Conservation (phyloP, 768 basidiomycete species). For the Gymnopilus junonius region DNA sequence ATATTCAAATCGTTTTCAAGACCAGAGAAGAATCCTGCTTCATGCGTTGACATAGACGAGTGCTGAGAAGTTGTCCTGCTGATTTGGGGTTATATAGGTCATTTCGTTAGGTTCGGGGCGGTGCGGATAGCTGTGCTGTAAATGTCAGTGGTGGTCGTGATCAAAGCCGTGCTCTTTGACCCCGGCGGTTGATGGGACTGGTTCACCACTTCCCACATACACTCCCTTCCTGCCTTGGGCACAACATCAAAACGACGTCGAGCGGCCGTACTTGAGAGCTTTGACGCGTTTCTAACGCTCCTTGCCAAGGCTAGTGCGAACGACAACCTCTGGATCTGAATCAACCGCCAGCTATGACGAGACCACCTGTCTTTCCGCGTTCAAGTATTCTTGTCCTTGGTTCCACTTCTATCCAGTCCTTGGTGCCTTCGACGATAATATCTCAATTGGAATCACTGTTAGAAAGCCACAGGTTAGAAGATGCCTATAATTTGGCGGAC, state of each 20-base stretch:
- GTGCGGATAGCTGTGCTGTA: slow-evolving; percentile 13
- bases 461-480: slow-evolving; percentile 63
- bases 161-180: neutral
- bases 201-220: neutral
- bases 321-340: neutral
- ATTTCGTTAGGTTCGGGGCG: slow-evolving; percentile 2
- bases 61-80: neutral
- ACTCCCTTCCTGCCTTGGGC: neutral
- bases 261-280: neutral
- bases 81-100: neutral
- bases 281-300: neutral
- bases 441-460: slow-evolving; percentile 75
- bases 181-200: slow-evolving; percentile 2
- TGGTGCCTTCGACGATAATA: slow-evolving; percentile 73
- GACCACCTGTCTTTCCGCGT: slow-evolving; percentile 55
- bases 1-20: neutral
- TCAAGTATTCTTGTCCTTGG: slow-evolving; percentile 73
- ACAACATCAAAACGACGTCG: neutral
- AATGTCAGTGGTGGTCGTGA: slow-evolving; percentile 2
- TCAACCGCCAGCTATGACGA: slow-evolving; percentile 16
- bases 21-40: neutral
- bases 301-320: neutral
- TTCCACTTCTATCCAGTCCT: slow-evolving; percentile 60
- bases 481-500: slow-evolving; percentile 66
- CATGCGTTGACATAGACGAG: slow-evolving; percentile 1